Evolutionary conservation across 176 grass and related monocot genomes (phyloP), one percentile per base, ranked within the genome.

Genomic region (Zoysia japonica): DNA sequence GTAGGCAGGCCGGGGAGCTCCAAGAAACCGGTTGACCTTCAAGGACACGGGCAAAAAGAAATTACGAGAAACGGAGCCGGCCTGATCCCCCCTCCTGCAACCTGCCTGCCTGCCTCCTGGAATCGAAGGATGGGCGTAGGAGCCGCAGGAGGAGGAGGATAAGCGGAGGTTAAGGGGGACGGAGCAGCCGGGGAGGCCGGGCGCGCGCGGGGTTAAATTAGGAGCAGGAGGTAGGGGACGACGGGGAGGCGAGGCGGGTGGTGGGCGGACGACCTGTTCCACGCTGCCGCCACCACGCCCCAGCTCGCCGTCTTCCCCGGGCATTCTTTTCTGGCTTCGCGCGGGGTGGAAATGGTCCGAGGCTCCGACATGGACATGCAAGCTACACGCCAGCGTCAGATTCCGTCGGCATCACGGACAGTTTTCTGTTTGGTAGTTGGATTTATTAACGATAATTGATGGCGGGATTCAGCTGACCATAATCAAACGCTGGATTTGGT

Each of bases 11-110:
- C 19, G 53, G 17, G 41, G 36, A 40, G 74, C 75, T 61, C 75
- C 47, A 20, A 69, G 52, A 41, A 75, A 71, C 59, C 35, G 42
- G 40, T 76, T 57, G 71, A 66, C 78, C 78, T 73, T 49, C 40
- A 45, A 13, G 2, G 14, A 61, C 66, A 71, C 15, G 65, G 1
- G 47, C 19, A 28, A 40, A 49, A 44, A 47, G 47, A 52, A 70
- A 50, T 39, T 44, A 20, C 4, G 6, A 37, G 50, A 71, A 49
- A 72, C 51, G 78, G 44, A 85, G 50, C 47, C 8, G 50, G 76
- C 64, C 82, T 83, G 41, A 85, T 75, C 86, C 86, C 74, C 86
- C 86, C 86, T 83, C 86, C 86, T 83, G 69, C 61, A 57, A 75
- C 60, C 82, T 77, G 20, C 12, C 63, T 46, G 43, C 76, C 41